Evolutionary conservation across 2,329 filamentous ascomycete species (phyloP), one percentile per base, ranked within the genome.

Genomic region (Pseudocercospora cruenta): DNA sequence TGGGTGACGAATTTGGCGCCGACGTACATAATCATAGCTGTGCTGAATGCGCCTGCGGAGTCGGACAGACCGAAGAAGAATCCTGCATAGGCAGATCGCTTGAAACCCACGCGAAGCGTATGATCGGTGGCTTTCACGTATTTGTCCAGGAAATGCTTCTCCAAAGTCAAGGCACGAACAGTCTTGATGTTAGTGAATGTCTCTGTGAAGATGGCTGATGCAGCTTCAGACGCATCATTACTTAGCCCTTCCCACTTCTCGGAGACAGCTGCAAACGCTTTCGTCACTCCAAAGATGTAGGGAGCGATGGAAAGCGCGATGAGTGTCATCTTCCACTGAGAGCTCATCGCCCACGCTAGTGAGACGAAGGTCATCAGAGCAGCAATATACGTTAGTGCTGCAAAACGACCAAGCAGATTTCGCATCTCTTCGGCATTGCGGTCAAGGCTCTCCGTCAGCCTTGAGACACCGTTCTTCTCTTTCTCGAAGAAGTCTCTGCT

Each of bases 361-460:
- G 92, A 88, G n/a, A 90, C 85, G 0, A 80, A 64, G 19, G 91
- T 83, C 84, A 96, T 94, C 60, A 87, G 79, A 0, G 83, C 75
- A 3, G 91, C 88, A 9, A 90, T 86, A 14, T 94, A 82, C 0
- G 90, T 78, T 61, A 91, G 87, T 1, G 91, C 90, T 0, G 90
- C 84, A 73, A 97, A 96, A 1, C 91, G 87, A 1, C 91, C 91
- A 0, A 96, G 84, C 0, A 98, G 81, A 71, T 92, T 93, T 8
- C 91, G 87, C 87, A 95, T 94, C 75, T 97, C 93, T 76, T 98
- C 93, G 0, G 90, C 91, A 72, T 92, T 91, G 16, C 90, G 86
- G 73, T 96, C 92, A 0, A 98, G 84, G 53, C 86, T 90, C 67
- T 92, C 88, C 0, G 85, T 88, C 49, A 98, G 83, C 1, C 84